phyloP scores from a whole-genome alignment of 2,329 filamentous ascomycete species.

The Sordariomycetes sp. region DNA sequence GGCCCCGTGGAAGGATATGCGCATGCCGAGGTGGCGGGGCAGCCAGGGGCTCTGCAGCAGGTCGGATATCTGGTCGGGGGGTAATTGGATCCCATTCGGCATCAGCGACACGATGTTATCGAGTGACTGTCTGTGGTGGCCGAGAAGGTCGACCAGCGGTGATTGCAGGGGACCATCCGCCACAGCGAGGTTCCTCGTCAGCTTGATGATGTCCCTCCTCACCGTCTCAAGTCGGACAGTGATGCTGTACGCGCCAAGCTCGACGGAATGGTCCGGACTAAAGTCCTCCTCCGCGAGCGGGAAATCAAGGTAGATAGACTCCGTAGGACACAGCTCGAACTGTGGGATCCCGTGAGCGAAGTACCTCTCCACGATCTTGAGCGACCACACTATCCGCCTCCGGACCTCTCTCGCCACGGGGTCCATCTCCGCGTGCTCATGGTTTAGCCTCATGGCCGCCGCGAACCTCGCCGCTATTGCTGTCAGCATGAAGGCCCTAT shows the following conservation, averaged over 20 bases:
- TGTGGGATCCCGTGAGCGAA: constrained; percentile 31
- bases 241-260: background rate
- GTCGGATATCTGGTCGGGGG: background rate
- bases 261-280: background rate
- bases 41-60: constrained; percentile 8
- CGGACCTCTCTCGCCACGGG: constrained; percentile 30
- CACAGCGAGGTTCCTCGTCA: constrained; percentile 7
- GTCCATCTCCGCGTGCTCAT: constrained; percentile 27
- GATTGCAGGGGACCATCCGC: constrained; percentile 6
- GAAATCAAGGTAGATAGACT: constrained; percentile 27
- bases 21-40: constrained; percentile 16
- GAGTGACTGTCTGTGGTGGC: background rate
- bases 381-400: constrained; percentile 30
- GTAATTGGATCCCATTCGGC: background rate
- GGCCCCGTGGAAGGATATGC: constrained; percentile 27
- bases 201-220: constrained; percentile 10
- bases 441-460: constrained; percentile 29
- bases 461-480: constrained; percentile 31
- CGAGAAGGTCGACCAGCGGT: background rate
- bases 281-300: constrained; percentile 34
- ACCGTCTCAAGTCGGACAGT: background rate
- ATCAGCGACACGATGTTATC: background rate
- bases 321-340: constrained; percentile 30
- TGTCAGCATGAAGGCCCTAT: constrained; percentile 32
- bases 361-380: constrained; percentile 30